These are phyloP conservation scores for Schwanniomyces polymorphus DNA, from an alignment of 805 yeast species.

Conservation along the genomic window DNA sequence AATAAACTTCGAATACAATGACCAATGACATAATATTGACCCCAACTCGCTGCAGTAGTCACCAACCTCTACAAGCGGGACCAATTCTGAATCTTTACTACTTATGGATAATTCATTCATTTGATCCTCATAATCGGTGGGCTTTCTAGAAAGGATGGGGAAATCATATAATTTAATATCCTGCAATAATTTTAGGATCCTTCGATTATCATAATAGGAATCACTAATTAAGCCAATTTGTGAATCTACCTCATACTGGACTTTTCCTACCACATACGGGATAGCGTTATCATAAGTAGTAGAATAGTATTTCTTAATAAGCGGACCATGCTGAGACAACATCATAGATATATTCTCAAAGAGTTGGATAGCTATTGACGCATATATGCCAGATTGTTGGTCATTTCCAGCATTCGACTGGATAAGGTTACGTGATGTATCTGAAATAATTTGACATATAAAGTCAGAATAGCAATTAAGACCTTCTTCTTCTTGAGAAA, in stretches of 20 bases:
- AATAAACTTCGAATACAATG: slow-evolving; percentile 71
- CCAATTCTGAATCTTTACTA: slow-evolving; percentile 31
- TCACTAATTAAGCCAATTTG: slow-evolving; percentile 89
- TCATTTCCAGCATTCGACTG: slow-evolving; percentile 26
- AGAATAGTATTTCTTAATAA: slow-evolving; percentile 68
- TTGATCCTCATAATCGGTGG: slow-evolving; percentile 11
- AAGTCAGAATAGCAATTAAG: slow-evolving; percentile 80
- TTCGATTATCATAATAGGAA: slow-evolving; percentile 74
- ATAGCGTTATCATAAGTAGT: slow-evolving; percentile 56
- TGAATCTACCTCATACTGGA: slow-evolving; percentile 88
- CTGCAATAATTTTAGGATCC: slow-evolving; percentile 53
- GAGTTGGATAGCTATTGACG: slow-evolving; percentile 62
- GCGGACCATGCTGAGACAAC: slow-evolving; percentile 80
- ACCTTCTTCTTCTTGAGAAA: slow-evolving; percentile 71
- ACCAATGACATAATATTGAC: slow-evolving; percentile 82
- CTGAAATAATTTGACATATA: slow-evolving; percentile 80
- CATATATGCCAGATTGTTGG: slow-evolving; percentile 49
- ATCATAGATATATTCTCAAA: slow-evolving; percentile 85
- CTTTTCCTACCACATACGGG: slow-evolving; percentile 63
- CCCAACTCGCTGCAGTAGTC: slow-evolving; percentile 69
- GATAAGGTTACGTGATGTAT: slow-evolving; percentile 70
- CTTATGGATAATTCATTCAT: slow-evolving; percentile 24
- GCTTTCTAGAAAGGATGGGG: slow-evolving; percentile 21
- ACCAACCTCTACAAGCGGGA: slow-evolving; percentile 66
- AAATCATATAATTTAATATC: slow-evolving; percentile 54